Evolutionary conservation across 2,329 filamentous ascomycete genomes (phyloP).

Genomic region (Fusarium sp.): DNA sequence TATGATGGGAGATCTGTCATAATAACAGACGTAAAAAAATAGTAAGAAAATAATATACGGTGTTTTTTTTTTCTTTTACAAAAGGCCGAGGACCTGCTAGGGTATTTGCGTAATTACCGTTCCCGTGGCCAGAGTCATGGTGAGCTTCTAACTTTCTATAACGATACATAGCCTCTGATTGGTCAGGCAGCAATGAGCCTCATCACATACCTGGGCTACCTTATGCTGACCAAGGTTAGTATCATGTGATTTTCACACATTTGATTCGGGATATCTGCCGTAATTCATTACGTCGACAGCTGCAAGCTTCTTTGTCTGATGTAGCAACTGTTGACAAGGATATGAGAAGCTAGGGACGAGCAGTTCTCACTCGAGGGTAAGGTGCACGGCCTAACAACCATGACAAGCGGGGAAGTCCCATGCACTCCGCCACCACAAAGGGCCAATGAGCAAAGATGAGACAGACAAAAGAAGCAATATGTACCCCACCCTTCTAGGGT

Average conservation of each 20-base stretch:
- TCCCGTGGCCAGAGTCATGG: not conserved
- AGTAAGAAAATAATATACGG: no score
- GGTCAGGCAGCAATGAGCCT: not conserved
- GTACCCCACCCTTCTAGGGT: conserved; percentile 27
- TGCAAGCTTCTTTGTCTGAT: not conserved
- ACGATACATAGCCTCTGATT: not conserved
- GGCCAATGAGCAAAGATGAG: conserved; percentile 34
- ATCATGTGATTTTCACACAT: not conserved
- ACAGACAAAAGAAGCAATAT: conserved; percentile 44
- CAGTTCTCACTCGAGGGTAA: not conserved
- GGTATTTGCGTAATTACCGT: not conserved
- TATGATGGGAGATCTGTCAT: conserved; percentile 30
- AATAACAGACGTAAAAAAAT: not conserved
- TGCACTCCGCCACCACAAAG: conserved; percentile 13
- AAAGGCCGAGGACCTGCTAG: not conserved
- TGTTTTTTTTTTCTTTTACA: not conserved
- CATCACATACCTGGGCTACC: not conserved
- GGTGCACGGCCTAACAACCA: conserved; percentile 11
- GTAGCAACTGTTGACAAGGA: not conserved
- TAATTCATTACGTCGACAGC: conserved; percentile 19
- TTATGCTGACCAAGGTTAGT: not conserved
- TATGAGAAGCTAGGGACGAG: not conserved
- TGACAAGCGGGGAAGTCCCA: conserved; percentile 21
- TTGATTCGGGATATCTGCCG: not conserved
- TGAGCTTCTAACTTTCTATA: not conserved